Evolutionary conservation across 768 basidiomycete genomes (phyloP).

Genomic region (Mycena metata): DNA sequence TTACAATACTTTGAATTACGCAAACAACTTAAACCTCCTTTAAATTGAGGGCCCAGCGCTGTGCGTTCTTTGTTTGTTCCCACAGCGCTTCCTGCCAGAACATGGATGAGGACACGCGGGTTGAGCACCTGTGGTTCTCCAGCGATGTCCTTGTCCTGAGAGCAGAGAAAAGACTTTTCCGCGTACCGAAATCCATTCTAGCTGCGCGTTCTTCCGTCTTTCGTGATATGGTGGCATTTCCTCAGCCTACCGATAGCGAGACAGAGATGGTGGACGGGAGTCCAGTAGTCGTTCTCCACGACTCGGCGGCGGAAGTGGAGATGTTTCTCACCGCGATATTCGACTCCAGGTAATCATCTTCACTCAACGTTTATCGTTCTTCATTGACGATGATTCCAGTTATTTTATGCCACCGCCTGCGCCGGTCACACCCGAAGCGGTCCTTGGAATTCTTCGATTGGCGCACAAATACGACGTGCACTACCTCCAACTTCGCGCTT

Average conservation of each 20-base stretch:
- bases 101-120: neutral
- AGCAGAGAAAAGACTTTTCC: neutral
- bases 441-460: too few relatives aligned
- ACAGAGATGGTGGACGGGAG: neutral
- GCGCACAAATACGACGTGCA: too few relatives aligned
- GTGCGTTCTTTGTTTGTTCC: too few relatives aligned
- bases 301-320: neutral
- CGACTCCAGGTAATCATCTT: neutral
- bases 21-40: too few relatives aligned
- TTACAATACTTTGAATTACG: too few relatives aligned
- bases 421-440: too few relatives aligned
- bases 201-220: slow-evolving; percentile 1
- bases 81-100: too few relatives aligned
- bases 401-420: neutral
- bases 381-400: too few relatives aligned
- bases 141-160: neutral
- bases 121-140: neutral
- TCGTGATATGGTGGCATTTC: neutral
- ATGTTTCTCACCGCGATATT: neutral
- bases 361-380: too few relatives aligned
- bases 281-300: neutral
- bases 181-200: neutral
- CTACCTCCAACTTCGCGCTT: too few relatives aligned
- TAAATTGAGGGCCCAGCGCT: too few relatives aligned
- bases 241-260: neutral